Percentiles rank a stretch among this genome's conserved stretches.
Evolutionary conservation across 2,329 filamentous ascomycete species (phyloP).

Genomic region (Drechslerella dactyloides): DNA sequence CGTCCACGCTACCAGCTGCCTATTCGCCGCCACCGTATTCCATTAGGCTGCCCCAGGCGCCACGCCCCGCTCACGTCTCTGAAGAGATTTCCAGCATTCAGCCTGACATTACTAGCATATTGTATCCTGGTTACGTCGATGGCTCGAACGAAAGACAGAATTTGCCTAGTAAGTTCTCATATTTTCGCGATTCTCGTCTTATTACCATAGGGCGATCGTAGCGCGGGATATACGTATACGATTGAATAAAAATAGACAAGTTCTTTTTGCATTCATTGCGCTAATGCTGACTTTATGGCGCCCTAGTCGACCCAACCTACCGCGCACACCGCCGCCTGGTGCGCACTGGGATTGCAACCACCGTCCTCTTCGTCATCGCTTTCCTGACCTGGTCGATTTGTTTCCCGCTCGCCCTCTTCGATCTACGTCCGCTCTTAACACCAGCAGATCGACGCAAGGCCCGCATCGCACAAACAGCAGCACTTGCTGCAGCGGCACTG

Average conservation of each 20-base stretch:
- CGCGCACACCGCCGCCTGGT: constrained; percentile 19
- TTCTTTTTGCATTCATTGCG: too few relatives aligned
- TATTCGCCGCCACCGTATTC: constrained; percentile 18
- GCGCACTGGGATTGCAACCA: constrained; percentile 15
- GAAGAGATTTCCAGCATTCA: constrained; percentile 9
- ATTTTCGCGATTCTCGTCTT: too few relatives aligned
- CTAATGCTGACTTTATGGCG: not conserved
- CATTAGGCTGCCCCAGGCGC: not conserved
- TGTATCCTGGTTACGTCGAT: not conserved
- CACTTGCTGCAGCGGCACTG: not conserved
- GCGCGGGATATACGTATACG: too few relatives aligned
- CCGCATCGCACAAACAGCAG: constrained; percentile 11
- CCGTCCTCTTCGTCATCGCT: constrained; percentile 7
- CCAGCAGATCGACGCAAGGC: not conserved
- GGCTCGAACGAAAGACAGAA: constrained; percentile 9
- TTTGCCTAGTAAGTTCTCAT: constrained; percentile 28
- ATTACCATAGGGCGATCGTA: too few relatives aligned
- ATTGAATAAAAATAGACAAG: too few relatives aligned
- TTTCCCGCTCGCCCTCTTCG: constrained; percentile 13
- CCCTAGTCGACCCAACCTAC: constrained; percentile 34
- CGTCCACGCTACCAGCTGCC: not conserved
- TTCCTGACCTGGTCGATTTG: constrained; percentile 14
- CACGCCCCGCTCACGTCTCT: not conserved
- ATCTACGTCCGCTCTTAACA: constrained; percentile 2
- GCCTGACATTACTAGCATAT: constrained; percentile 4